Conservation (phyloP, 495 filamentous ascomycete species). For the Aspergillus cristatus region DNA sequence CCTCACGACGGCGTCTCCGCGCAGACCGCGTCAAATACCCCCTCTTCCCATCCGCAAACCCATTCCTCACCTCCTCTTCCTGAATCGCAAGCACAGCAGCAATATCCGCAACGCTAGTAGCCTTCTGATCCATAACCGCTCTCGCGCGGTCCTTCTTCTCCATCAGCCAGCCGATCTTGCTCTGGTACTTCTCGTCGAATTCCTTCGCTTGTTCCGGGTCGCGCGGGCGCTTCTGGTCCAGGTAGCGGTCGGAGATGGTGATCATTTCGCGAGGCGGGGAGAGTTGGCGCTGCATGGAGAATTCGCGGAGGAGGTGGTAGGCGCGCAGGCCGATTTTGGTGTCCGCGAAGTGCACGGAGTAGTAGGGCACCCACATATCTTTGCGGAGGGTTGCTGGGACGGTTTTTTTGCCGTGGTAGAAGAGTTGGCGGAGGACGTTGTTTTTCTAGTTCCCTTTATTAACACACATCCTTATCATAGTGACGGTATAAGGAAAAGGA, state of each 20-base stretch:
- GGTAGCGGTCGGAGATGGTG: conserved; percentile 34
- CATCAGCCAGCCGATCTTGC: conserved; percentile 35
- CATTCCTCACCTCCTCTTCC: conserved; percentile 25
- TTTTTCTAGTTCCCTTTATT: conserved; percentile 44
- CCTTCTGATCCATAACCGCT: conserved; percentile 75
- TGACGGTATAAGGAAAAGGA: no score
- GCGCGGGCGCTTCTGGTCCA: conserved; percentile 53
- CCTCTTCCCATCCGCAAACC: conserved; percentile 19
- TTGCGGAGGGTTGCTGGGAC: conserved; percentile 69
- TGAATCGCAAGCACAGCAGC: conserved; percentile 63
- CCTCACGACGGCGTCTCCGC: conserved; percentile 19
- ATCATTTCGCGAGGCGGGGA: conserved; percentile 39
- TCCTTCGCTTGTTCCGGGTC: conserved; percentile 32
- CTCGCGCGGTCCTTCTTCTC: conserved; percentile 49
- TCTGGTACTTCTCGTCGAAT: conserved; percentile 36
- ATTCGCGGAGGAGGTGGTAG: conserved; percentile 75
- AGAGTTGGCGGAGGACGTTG: conserved; percentile 61
- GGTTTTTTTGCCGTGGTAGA: conserved; percentile 87
- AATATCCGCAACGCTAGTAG: conserved; percentile 80
- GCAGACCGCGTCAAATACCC: conserved; percentile 27
- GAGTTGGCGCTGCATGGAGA: conserved; percentile 42
- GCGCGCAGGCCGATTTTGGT: conserved; percentile 59
- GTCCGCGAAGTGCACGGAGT: conserved; percentile 60
- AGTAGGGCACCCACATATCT: conserved; percentile 85
- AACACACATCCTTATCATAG: no score